Base-by-base conservation (phyloP, 208 protist genomes). In the Trypanosoma theileri region DNA sequence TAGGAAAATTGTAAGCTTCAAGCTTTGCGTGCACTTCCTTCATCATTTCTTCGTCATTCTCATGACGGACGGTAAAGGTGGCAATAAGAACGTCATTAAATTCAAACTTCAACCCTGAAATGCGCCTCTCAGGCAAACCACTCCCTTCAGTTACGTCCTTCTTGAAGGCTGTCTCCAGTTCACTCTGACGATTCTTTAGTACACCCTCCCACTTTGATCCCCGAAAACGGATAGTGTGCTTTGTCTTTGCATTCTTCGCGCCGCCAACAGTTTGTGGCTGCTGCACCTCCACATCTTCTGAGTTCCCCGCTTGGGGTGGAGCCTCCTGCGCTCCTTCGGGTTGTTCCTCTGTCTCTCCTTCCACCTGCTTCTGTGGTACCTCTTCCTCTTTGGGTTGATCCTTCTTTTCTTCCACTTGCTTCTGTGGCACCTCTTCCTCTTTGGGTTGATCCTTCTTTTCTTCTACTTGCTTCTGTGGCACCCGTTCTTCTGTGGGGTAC, bases 141-240 rank as follows among this genome's bases (percentile, higher is more conserved):
- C 72, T 71, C 42, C 40, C 57, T 6, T 83, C 67, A 35, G 48
- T n/a, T 41, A 85, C 60, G 59, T 89, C 83, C 61, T 66, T 60
- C 26, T 77, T 52, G 69, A 85, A 83, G 53, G 69, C 69, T 2
- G 56, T 55, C 60, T 65, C 40, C 22, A 85, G 70, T 28, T 59
- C 69, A 1, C 53, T 52, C 19, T 26, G 56, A 58, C 66, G 42
- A n/a, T 63, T 69, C 51, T 24, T 40, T 59, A 81, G 57, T n/a
- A 85, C 69, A 52, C 68, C 57, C 4, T 46, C 54, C 82, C 82
- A 88, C 58, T 73, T 71, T 17, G 58, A 45, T 50, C 82, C 82
- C 58, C 69, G 82, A 64, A 88, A 85, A 61, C 72, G 75, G 41
- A 85, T 71, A 22, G 73, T 82, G 69, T 88, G 79, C 48, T 74